These are phyloP conservation scores for Tephrocybe sp. DNA, from an alignment of 768 basidiomycete species.

Conservation along the genomic window DNA sequence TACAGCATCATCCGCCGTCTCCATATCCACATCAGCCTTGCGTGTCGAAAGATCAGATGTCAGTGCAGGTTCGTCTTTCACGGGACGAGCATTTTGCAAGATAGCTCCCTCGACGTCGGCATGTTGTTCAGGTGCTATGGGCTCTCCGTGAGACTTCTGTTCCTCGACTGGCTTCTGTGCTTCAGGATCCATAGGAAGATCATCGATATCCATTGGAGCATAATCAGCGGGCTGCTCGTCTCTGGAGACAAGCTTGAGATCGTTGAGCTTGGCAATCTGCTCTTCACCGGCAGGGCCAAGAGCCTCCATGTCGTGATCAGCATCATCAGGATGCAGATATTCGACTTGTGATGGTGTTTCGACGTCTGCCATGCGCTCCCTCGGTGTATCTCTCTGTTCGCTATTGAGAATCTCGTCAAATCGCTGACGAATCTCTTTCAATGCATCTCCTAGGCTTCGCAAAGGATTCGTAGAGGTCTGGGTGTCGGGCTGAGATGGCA, in stretches of 20 bases:
- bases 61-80: conserved; percentile 17
- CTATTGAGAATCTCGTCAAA: conserved; percentile 75
- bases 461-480: conserved; percentile 49
- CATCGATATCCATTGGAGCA: conserved; percentile 47
- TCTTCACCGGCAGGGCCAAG: conserved; percentile 86
- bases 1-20: conserved; percentile 28
- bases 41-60: conserved; percentile 23
- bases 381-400: conserved; percentile 27
- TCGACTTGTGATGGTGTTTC: conserved; percentile 57
- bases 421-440: conserved; percentile 79
- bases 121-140: conserved; percentile 20
- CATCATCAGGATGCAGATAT: conserved; percentile 70
- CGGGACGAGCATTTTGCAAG: conserved; percentile 27
- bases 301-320: conserved; percentile 78
- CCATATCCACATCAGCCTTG: conserved; percentile 31
- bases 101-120: conserved; percentile 46
- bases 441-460: conserved; percentile 80
- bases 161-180: conserved; percentile 21
- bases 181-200: conserved; percentile 25
- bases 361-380: conserved; percentile 35
- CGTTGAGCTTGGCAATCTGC: conserved; percentile 75
- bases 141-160: conserved; percentile 19
- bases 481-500: conserved; percentile 35
- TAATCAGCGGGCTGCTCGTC: conserved; percentile 31
- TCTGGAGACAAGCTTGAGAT: conserved; percentile 75